Conservation (phyloP, 352 stramenopile genomes). For the Stramenopiles sp. region DNA sequence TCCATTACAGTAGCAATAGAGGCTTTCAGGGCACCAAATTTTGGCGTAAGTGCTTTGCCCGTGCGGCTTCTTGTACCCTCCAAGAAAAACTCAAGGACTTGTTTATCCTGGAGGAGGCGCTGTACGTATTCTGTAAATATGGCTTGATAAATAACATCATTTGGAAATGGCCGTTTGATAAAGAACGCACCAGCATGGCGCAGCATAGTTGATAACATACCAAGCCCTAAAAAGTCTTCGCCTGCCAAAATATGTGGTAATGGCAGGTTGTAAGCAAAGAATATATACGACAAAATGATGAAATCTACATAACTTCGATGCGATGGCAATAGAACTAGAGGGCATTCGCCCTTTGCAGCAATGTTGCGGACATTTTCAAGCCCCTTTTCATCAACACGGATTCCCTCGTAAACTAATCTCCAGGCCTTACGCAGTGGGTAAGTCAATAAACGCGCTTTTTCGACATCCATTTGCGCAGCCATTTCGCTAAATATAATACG, state of each 20-base stretch:
- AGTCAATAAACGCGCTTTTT: conserved; percentile 43
- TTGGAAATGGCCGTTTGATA: conserved; percentile 46
- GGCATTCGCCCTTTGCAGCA: conserved; percentile 31
- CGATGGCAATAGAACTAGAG: conserved; percentile 52
- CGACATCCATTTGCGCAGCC: conserved; percentile 48
- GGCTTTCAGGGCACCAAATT: conserved; percentile 47
- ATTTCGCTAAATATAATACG: conserved; percentile 44
- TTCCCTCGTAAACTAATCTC: conserved; percentile 57
- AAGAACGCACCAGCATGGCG: conserved; percentile 50
- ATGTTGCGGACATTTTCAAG: conserved; percentile 43
- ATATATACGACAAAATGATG: conserved; percentile 55
- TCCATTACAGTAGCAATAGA: conserved; percentile 46
- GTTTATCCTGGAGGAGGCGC: conserved; percentile 27
- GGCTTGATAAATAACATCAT: conserved; percentile 43
- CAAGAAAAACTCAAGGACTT: conserved; percentile 61
- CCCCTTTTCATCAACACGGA: conserved; percentile 52
- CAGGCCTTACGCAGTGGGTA: conserved; percentile 51
- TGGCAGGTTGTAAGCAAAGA: conserved; percentile 60
- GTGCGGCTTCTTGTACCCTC: conserved; percentile 52
- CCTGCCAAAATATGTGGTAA: conserved; percentile 51
- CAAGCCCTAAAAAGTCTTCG: conserved; percentile 53
- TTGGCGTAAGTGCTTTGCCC: conserved; percentile 50
- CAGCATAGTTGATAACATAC: conserved; percentile 37
- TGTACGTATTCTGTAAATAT: conserved; percentile 55
- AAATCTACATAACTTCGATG: conserved; percentile 61